Evolutionary conservation across 2,329 filamentous ascomycete species (phyloP), one percentile per base, ranked within the genome.

Genomic region (Alternaria atra): DNA sequence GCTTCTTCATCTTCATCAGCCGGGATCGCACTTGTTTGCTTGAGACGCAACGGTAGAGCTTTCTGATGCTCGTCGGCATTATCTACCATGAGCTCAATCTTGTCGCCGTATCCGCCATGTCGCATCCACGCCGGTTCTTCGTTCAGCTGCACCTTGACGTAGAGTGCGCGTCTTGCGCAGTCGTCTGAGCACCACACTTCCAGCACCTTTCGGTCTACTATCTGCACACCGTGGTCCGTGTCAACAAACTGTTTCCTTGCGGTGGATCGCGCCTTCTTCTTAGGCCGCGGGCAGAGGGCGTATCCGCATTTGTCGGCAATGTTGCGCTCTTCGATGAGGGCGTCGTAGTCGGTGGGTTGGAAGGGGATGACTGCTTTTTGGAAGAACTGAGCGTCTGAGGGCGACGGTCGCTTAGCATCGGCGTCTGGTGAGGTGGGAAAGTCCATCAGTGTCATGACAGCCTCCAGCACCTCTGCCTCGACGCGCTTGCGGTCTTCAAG

Each of bases 71-170:
- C 73, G 7, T 68, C 68, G 13, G 61, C 55, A 29, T 78, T 77
- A 3, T 80, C 77, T 15, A 78, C 76, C 68, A 80, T 76, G 17
- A 83, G 71, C 53, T 79, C 75, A 9, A 83, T 77, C 30, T 75
- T 72, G 32, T 76, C 73, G 12, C 71, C 72, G 42, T 74, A 69
- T 6, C 77, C 77, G 29, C 86, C 88, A 5, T 86, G 86, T 53
- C 94, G 85, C 78, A 95, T 88, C 93, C 94, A 97, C 0, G 91
- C 92, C 0, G 93, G 92, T 64, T 91, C 90, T 74, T 95, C 91
- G 66, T 87, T 90, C 39, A 98, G 86, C 83, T 99, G 95, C 25
- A 96, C 91, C 73, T 93, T 92, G 69, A 98, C 85, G 78, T 93
- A 97, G 67, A 97, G 83, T 2, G 92, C 93, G 50, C 92, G 86